phyloP scores from a whole-genome alignment of 202 grass and related monocot species.

The Brachypodium distachyon region DNA sequence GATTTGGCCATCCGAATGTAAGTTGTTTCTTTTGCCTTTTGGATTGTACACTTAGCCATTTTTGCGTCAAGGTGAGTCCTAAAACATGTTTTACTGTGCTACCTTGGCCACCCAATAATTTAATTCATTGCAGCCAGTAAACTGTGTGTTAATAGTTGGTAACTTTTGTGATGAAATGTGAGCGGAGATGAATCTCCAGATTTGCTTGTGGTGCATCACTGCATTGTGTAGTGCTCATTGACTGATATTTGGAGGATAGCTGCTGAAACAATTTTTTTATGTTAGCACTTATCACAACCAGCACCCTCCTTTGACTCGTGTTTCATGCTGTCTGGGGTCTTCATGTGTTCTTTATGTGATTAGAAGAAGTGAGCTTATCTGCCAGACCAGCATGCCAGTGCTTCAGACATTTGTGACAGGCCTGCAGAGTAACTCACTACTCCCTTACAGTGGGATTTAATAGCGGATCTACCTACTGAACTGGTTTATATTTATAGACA shows the following conservation, averaged over 20 bases:
- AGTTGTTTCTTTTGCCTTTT: not conserved
- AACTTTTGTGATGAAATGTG: not conserved
- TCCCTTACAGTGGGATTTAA: not conserved
- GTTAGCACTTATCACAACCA: not conserved
- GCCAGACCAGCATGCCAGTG: constrained; percentile 8
- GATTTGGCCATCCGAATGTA: not conserved
- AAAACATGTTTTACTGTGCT: not conserved
- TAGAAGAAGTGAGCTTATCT: not conserved
- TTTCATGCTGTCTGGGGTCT: not conserved
- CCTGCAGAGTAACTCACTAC: not conserved
- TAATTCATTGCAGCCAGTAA: not conserved
- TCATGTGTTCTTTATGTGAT: not conserved
- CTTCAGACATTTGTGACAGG: constrained; percentile 2
- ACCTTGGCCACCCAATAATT: not conserved
- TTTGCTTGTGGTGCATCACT: not conserved
- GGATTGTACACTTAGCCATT: not conserved
- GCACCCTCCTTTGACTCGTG: not conserved
- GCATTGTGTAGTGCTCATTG: not conserved
- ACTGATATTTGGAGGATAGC: not conserved
- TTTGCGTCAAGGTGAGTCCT: not conserved
- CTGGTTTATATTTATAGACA: not conserved
- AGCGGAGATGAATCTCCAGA: constrained; percentile 1
- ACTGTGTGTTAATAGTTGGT: not conserved
- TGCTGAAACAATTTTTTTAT: not conserved
- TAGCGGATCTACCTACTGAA: not conserved